phyloP scores from a whole-genome alignment of 2,329 filamentous ascomycete genomes.

The Penicillium sclerotiorum region DNA sequence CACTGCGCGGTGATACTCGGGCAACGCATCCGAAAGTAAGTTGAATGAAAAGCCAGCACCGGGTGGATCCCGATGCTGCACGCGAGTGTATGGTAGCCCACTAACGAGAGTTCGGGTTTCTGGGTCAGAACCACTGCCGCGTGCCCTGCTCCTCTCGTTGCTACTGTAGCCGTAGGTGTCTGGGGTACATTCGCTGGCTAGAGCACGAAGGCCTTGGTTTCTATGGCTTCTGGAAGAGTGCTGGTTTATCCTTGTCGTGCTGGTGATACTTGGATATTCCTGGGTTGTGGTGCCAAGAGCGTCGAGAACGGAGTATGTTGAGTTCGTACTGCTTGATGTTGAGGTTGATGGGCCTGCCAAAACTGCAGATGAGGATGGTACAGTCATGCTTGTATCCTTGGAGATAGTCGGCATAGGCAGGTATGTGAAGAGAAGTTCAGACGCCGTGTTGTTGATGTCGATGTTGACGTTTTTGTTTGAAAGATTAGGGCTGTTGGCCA shows the following conservation, averaged over 20 bases:
- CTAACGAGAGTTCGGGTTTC: constrained; percentile 38
- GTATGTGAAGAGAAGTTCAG: constrained; percentile 35
- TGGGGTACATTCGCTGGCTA: constrained; percentile 34
- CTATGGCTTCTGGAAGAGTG: constrained; percentile 23
- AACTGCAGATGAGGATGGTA: constrained; percentile 3
- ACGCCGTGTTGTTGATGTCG: constrained; percentile 19
- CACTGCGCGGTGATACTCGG: constrained; percentile 23
- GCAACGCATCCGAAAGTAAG: constrained; percentile 21
- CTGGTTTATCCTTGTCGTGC: constrained; percentile 18
- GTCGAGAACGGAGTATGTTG: constrained; percentile 20
- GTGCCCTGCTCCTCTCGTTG: constrained; percentile 33
- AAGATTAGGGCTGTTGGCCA: constrained; percentile 17
- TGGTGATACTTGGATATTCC: constrained; percentile 18
- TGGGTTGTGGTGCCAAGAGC: constrained; percentile 22
- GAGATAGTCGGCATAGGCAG: constrained; percentile 28
- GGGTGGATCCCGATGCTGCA: constrained; percentile 24
- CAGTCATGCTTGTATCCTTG: constrained; percentile 6
- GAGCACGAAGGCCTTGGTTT: constrained; percentile 23
- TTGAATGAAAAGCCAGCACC: constrained; percentile 18
- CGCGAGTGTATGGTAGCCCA: constrained; percentile 44
- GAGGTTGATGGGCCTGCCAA: constrained; percentile 3
- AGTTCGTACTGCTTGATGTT: not conserved
- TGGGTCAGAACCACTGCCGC: constrained; percentile 22
- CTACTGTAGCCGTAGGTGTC: constrained; percentile 46
- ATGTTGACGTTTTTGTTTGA: constrained; percentile 19